These are phyloP conservation scores for Tolypocladium guangdongense DNA, from an alignment of 2,329 filamentous ascomycete genomes.

Conservation along the genomic window DNA sequence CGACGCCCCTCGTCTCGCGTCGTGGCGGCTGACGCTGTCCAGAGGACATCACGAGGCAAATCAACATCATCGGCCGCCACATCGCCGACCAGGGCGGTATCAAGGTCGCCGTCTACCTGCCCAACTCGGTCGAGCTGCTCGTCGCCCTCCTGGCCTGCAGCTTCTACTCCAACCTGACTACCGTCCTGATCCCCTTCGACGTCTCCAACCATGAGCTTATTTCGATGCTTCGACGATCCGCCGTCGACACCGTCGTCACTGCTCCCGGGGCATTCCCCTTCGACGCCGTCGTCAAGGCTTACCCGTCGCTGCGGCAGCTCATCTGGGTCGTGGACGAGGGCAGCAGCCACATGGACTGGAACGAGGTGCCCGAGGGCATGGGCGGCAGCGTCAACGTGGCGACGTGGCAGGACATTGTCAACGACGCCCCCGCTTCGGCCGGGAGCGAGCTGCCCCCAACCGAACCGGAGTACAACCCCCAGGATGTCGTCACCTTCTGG, in stretches of 20 bases:
- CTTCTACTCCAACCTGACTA: constrained; percentile 71
- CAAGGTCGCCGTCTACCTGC: constrained; percentile 79
- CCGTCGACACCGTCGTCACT: constrained; percentile 73
- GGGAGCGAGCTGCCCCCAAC: constrained; percentile 54
- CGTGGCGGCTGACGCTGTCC: constrained; percentile 2
- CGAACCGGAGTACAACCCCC: constrained; percentile 40
- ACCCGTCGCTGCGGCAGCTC: constrained; percentile 62
- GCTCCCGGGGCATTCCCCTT: constrained; percentile 81
- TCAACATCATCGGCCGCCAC: constrained; percentile 75
- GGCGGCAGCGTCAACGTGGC: constrained; percentile 66
- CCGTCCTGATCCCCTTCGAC: constrained; percentile 78
- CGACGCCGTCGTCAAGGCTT: constrained; percentile 56
- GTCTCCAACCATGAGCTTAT: constrained; percentile 58
- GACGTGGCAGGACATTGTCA: constrained; percentile 88
- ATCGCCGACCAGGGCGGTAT: constrained; percentile 60
- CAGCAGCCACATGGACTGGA: constrained; percentile 91
- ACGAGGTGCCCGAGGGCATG: constrained; percentile 69
- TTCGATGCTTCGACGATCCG: constrained; percentile 59
- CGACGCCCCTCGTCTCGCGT: not conserved
- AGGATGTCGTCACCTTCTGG: constrained; percentile 58
- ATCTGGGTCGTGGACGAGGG: constrained; percentile 91
- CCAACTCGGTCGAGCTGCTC: constrained; percentile 86
- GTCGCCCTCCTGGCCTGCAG: constrained; percentile 74
- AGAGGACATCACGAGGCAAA: constrained; percentile 71
- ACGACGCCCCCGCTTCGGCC: constrained; percentile 50